Conservation (phyloP, 2,329 filamentous ascomycete species). For the Plenodomus lindquistii region DNA sequence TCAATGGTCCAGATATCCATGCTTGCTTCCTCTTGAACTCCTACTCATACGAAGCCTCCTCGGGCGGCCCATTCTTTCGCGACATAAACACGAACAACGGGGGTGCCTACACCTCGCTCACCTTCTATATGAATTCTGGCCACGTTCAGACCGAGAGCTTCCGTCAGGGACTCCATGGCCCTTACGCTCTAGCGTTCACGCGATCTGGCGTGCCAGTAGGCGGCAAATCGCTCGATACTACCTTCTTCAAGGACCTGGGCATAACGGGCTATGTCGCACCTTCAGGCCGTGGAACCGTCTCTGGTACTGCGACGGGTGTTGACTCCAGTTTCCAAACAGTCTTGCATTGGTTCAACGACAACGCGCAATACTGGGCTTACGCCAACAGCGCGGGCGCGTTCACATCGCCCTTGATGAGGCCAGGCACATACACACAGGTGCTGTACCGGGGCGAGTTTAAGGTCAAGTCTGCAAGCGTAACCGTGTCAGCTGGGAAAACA, state of each 20-base stretch:
- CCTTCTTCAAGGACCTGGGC: constrained; percentile 63
- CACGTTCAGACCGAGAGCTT: constrained; percentile 62
- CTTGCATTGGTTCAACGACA: constrained; percentile 66
- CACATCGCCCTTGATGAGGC: constrained; percentile 68
- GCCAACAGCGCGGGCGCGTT: constrained; percentile 60
- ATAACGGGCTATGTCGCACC: constrained; percentile 63
- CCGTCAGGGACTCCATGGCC: constrained; percentile 67
- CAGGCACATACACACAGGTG: constrained; percentile 70
- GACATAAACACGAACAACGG: constrained; percentile 70
- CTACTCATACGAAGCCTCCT: constrained; percentile 62
- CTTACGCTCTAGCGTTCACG: constrained; percentile 65
- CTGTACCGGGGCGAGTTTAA: constrained; percentile 64
- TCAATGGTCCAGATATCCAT: constrained; percentile 56
- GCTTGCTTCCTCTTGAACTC: constrained; percentile 64
- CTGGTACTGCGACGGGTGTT: constrained; percentile 64
- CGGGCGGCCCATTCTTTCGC: constrained; percentile 65
- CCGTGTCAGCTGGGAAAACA: constrained; percentile 55
- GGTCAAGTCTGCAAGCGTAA: constrained; percentile 53
- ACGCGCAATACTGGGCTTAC: constrained; percentile 68
- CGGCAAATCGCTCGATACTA: constrained; percentile 52
- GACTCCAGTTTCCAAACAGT: constrained; percentile 57
- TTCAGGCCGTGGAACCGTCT: constrained; percentile 61
- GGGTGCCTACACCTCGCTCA: constrained; percentile 61
- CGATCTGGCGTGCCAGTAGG: constrained; percentile 58
- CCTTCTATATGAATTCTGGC: constrained; percentile 70